phyloP scores from a whole-genome alignment of 176 grass and related monocot species.

The Melocanna baccifera region DNA sequence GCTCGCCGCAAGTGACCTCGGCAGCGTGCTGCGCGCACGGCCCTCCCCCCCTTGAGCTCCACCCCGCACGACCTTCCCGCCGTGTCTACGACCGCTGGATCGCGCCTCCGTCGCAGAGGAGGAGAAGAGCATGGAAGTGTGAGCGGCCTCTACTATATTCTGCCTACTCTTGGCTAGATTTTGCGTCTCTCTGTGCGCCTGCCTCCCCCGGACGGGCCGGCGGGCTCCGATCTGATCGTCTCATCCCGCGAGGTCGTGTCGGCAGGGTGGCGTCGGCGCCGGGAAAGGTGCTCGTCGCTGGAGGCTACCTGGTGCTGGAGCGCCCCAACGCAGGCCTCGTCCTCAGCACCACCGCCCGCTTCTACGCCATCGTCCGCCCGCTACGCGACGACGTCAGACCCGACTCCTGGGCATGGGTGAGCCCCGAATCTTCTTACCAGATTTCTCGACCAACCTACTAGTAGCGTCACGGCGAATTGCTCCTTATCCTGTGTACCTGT shows the following conservation, averaged over 20 bases:
- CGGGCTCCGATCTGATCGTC: constrained; percentile 22
- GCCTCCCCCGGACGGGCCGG: neutral
- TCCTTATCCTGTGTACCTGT: constrained; percentile 1
- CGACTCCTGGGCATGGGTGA: constrained; percentile 81
- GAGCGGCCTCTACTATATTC: neutral
- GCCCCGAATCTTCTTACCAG: neutral
- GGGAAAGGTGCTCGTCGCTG: constrained; percentile 81
- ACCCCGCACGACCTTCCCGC: neutral
- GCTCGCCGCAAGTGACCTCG: neutral
- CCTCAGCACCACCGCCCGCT: constrained; percentile 82
- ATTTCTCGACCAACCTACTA: neutral
- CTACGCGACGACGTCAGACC: constrained; percentile 57
- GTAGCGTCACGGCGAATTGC: neutral
- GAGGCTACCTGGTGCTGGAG: constrained; percentile 89
- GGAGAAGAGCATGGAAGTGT: constrained; percentile 39
- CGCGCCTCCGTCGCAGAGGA: neutral
- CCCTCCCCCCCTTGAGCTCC: neutral
- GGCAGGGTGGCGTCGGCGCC: constrained; percentile 82
- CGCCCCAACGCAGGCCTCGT: constrained; percentile 84
- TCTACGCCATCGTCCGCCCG: constrained; percentile 76
- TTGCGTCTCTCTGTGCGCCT: neutral
- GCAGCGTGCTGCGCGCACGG: neutral
- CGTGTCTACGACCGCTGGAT: neutral
- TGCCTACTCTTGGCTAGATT: neutral
- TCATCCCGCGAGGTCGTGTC: neutral